Evolutionary conservation across 371 early-diverging fungal species (phyloP).

Genomic region (Modicella reniformis): DNA sequence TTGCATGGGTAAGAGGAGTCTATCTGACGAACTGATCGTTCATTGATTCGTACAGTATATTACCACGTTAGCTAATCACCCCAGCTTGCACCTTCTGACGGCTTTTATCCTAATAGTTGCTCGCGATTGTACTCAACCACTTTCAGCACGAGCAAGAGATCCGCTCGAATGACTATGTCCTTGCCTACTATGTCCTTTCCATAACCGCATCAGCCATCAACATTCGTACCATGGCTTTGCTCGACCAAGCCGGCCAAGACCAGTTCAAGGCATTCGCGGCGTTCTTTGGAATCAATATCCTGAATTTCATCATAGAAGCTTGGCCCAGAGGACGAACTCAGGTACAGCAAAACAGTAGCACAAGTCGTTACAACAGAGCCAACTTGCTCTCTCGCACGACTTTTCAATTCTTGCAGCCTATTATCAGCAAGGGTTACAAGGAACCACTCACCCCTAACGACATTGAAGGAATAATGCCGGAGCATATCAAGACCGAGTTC

Average conservation of each 20-base stretch:
- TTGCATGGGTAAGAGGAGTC: slow-evolving; percentile 51
- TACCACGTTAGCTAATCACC: not conserved
- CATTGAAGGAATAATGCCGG: slow-evolving; percentile 51
- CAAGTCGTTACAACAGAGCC: slow-evolving; percentile 38
- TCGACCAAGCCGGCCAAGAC: slow-evolving; percentile 26
- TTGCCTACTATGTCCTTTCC: slow-evolving; percentile 31
- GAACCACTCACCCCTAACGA: slow-evolving; percentile 38
- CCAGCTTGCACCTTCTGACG: too few species aligned
- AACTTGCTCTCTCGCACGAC: slow-evolving; percentile 41
- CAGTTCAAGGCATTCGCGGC: slow-evolving; percentile 47
- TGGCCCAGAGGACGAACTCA: slow-evolving; percentile 43
- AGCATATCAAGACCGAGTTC: slow-evolving; percentile 25
- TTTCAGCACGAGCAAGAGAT: slow-evolving; percentile 43
- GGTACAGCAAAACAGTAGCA: slow-evolving; percentile 28
- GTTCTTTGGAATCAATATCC: slow-evolving; percentile 38
- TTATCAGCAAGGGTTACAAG: slow-evolving; percentile 37
- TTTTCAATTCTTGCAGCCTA: slow-evolving; percentile 46
- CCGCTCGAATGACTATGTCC: slow-evolving; percentile 44
- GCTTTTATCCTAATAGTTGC: slow-evolving; percentile 11
- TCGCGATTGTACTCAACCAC: slow-evolving; percentile 33
- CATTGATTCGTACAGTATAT: not conserved
- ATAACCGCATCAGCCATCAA: slow-evolving; percentile 46
- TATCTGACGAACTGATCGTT: too few species aligned
- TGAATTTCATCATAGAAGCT: slow-evolving; percentile 43
- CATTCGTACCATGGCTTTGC: slow-evolving; percentile 48